These are phyloP conservation scores for Dendrobium catenatum DNA, from an alignment of 106 monocot genomes.

Conservation along the genomic window DNA sequence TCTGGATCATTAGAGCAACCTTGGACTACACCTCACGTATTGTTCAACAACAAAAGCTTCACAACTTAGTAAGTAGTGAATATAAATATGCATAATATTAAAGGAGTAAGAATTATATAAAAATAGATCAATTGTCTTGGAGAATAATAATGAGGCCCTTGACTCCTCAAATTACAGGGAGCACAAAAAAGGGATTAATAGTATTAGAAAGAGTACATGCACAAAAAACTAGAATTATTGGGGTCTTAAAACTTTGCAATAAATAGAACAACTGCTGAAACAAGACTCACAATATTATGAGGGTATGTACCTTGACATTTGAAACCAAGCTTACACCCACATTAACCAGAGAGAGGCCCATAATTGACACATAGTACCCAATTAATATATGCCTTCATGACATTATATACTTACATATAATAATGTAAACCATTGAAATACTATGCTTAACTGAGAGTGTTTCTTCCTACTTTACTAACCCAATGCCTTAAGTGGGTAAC, in stretches of 20 bases:
- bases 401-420: neutral
- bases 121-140: neutral
- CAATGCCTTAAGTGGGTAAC: neutral
- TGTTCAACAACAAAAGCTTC: neutral
- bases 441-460: neutral
- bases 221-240: neutral
- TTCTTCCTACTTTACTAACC: neutral
- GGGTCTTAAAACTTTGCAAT: neutral
- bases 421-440: neutral
- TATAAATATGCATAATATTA: neutral
- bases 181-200: neutral
- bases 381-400: no score
- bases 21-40: neutral
- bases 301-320: neutral
- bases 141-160: neutral
- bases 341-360: neutral
- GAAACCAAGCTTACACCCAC: neutral
- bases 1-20: neutral
- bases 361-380: no score
- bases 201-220: neutral
- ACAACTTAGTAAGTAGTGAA: neutral
- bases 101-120: neutral
- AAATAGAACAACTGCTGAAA: neutral
- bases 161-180: neutral
- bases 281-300: neutral